Evolutionary conservation across 306 rosid species (phyloP), one percentile per base, ranked within the genome.

Genomic region (Pterocarpus macrocarpus): DNA sequence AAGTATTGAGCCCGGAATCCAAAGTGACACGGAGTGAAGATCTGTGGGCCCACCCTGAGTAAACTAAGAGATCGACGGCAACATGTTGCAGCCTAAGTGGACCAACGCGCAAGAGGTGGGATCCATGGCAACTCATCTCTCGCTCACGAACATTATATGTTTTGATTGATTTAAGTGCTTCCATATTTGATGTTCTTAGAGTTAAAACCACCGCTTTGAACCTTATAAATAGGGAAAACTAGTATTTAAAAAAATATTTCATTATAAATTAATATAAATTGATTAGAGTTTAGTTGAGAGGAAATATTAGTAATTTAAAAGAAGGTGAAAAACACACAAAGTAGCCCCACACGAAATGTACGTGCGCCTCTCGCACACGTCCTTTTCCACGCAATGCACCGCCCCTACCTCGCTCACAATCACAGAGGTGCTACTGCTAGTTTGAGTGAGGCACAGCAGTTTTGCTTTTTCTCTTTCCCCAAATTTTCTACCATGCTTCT

Each of bases 41-140:
- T 47, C 13, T 9, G 13, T 47, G 53, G 53, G 53, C 53, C 47
- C 6, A 10, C 9, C 8, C 7, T 14, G 17, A 38, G 5, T 47
- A 11, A 3, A 2, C 43, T 22, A 22, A 22, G 28, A 22, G 28
- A 22, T 22, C 28, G 28, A 22, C 0, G 28, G 28, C 28, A 63
- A 63, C 8, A 73, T 38, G 52, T 11, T 35, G 34, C 1, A 14
- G 68, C 39, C 67, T 16, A 12, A 63, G 62, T 87, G 88, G 89
- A 56, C 88, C 92, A 81, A 88, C 92, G 90, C 91, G 87, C 78
- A 63, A 47, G 12, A 55, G 2, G 74, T 58, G 79, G 59, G 90
- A 73, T 56, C 88, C 86, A 63, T 22, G 28, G 28, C 28, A 22
- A 22, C 28, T 22, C 28, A 22, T 22, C 28, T 22, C 28, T 22